Base-by-base conservation (phyloP, 2,329 filamentous ascomycete species). In the Phyllosticta capitalensis region DNA sequence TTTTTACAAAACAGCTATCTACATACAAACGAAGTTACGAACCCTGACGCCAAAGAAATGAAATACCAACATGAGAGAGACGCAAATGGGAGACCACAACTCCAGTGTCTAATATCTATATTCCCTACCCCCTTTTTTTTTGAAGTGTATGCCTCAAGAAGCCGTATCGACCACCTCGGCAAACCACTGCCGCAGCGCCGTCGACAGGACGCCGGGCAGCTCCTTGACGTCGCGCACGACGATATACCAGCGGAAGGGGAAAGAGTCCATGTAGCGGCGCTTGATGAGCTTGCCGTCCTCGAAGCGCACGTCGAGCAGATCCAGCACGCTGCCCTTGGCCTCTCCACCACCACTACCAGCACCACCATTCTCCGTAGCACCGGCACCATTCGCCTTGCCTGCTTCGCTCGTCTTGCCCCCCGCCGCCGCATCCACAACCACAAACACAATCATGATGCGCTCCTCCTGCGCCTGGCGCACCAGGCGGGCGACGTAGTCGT, bases 391-490 rank as follows among this genome's bases (percentile, higher is more conserved):
- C 10, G 4, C 50, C 50, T 45, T 24, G 28, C 49, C 49, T 10
- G 26, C 14, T 30, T 57, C 19, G 28, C 45, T 24, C 33, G 26
- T 14, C 7, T 21, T 52, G 57, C 45, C 24, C 28, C 5, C 59
- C 12, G 30, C 63, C 3, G 70, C 69, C 52, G 83, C 79, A 76
- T 99, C 94, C 69, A 99, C 90, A 67, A 99, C 88, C 67, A 99
- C 90, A 72, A 99, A 99, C 5, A 99, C 92, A 63, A 97, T 86
- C 90, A 99, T 96, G 70, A 99, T 95, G 17, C 91, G 82, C 75
- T 96, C 90, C 72, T 96, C 92, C 68, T 91, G 85, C 0, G 94
- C 92, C 73, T 92, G 87, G 9, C 94, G 82, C 10, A 99, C 84
- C 21, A 97, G 80, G 5, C 90, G 80, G 17, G 89, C 83, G 65